Conservation (phyloP, 345 rosid species). For the Zanthoxylum bungeanum region DNA sequence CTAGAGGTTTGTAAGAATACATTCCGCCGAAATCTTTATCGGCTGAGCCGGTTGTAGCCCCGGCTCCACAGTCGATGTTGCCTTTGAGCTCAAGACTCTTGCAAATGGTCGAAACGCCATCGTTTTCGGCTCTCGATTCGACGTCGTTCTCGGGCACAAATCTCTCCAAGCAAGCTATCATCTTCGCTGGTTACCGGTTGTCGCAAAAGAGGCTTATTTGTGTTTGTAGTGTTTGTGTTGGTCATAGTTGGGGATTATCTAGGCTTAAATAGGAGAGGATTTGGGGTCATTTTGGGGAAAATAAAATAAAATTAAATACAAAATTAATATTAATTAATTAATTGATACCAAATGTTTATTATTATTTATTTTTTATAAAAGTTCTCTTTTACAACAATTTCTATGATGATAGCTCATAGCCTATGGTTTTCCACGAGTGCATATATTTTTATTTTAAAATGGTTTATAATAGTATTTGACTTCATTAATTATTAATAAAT, state of each 20-base stretch:
- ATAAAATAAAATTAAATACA: too few relatives aligned
- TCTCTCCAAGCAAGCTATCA: conserved; percentile 77
- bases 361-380: neutral
- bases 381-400: too few relatives aligned
- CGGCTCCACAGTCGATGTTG: conserved; percentile 31
- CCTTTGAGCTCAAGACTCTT: conserved; percentile 62
- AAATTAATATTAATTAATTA: neutral
- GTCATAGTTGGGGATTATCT: neutral
- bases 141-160: conserved; percentile 69
- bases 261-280: conserved; percentile 29
- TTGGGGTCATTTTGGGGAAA: conserved; percentile 14
- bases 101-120: conserved; percentile 35
- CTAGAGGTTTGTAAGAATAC: conserved; percentile 51
- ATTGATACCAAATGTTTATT: too few relatives aligned
- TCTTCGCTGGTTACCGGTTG: conserved; percentile 26
- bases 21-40: conserved; percentile 85
- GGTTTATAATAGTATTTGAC: too few relatives aligned
- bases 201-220: neutral
- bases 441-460: too few relatives aligned
- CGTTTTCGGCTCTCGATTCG: conserved; percentile 36
- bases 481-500: too few relatives aligned
- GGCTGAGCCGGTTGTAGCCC: conserved; percentile 27
- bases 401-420: too few relatives aligned
- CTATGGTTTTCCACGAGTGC: too few relatives aligned
- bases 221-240: too few relatives aligned